Evolutionary conservation across 2,329 filamentous ascomycete species (phyloP), one percentile per base, ranked within the genome.

Genomic region (Cladorrhinum sp.): DNA sequence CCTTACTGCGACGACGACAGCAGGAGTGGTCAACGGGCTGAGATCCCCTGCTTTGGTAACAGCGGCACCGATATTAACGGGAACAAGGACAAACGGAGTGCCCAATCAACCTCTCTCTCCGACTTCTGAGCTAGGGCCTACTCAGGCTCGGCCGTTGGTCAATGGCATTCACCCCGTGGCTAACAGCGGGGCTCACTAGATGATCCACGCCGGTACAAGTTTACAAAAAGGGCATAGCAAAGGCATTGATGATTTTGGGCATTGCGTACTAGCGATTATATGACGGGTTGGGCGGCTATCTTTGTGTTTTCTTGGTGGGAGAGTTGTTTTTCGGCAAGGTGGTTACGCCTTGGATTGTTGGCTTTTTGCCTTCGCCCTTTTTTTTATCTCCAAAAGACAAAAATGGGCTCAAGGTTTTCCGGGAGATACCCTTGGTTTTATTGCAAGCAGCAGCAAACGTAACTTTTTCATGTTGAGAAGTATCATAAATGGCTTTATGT

Each of bases 11-110:
- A 49, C 29, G 23, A 60, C 64, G 12, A n/a, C n/a, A n/a, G n/a
- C n/a, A n/a, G 60, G 65, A 25, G 45, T 32, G n/a, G 60, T 71
- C 29, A 76, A 77, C 57, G 76, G 75, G 25, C 62, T 67, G 59
- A 68, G 60, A 24, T 65, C 66, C 23, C 67, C 67, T 7, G 60
- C 61, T 7, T 53, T 60, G 52, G 55, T 50, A 49, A 67, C 41
- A 18, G 61, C 63, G n/a, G 18, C 41, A 12, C 32, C 32, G 12
- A n/a, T 45, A 20, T 45, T n/a, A 3, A 52, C 64, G 16, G 58
- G 58, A n/a, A 50, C 63, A 18, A 58, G 58, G 18, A 60, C 65
- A 8, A 67, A 68, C 32, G 65, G 67, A 41, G 36, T 54, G 48
- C 61, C 54, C 22, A 63, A 57, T 55, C 64, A 68, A 20, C 65